Conservation (phyloP, 176 grass and related monocot species). For the Eragrostis curvula region DNA sequence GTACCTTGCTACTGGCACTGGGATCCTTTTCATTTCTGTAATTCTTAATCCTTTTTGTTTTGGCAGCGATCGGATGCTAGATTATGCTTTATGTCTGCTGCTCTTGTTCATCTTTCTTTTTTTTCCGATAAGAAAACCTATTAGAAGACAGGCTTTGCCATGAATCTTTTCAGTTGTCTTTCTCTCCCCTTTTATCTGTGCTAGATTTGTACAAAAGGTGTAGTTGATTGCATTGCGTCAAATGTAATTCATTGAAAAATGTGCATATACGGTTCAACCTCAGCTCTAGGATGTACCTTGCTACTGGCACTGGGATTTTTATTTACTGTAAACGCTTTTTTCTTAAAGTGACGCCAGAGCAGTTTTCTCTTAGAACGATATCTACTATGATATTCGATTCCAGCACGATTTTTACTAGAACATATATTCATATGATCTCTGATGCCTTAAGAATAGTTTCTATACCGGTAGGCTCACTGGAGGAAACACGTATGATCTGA, state of each 20-base stretch:
- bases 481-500: constrained; percentile 3
- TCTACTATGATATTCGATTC: background rate
- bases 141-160: background rate
- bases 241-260: background rate
- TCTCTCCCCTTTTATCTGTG: background rate
- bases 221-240: background rate
- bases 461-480: background rate
- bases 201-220: background rate
- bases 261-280: background rate
- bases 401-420: constrained; percentile 2
- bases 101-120: too few species aligned
- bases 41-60: background rate
- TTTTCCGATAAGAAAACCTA: too few species aligned
- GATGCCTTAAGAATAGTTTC: background rate
- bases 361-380: background rate
- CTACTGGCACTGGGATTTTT: background rate
- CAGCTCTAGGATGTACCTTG: background rate
- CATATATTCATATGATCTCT: background rate
- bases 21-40: background rate
- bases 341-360: background rate
- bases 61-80: too few species aligned
- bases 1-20: background rate
- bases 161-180: background rate
- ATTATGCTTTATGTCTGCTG: too few species aligned
- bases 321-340: background rate